A percentile compares a stretch with the other conserved stretches of the same genome.
Conservation (phyloP, 129 eudicot species). For the Tagetes patula region DNA sequence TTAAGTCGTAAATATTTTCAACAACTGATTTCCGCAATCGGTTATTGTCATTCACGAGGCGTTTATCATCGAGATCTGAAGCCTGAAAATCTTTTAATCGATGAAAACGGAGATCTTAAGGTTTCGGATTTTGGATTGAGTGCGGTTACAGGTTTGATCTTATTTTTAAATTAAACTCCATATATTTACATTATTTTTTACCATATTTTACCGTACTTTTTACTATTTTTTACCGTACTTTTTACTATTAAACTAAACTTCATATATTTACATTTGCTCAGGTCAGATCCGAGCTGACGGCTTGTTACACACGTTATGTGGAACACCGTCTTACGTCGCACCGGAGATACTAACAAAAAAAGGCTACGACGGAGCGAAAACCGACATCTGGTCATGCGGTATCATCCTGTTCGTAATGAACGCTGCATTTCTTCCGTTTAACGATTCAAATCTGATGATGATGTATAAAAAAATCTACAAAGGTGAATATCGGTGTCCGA, state of each 20-base stretch:
- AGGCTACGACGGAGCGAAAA: constrained; percentile 71
- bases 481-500: constrained; percentile 71
- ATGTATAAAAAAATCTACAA: constrained; percentile 82
- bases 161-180: no score
- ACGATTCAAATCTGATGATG: constrained; percentile 70
- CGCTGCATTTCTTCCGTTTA: constrained; percentile 73
- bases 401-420: constrained; percentile 61
- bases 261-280: no score
- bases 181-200: no score
- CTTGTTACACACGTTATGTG: constrained; percentile 68
- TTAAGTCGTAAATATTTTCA: constrained; percentile 60
- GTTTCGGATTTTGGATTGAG: constrained; percentile 84
- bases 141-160: constrained; percentile 36
- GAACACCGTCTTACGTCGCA: constrained; percentile 91
- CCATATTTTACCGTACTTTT: no score
- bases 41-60: constrained; percentile 73
- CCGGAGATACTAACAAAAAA: constrained; percentile 70
- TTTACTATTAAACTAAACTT: no score
- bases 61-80: constrained; percentile 78
- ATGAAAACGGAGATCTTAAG: constrained; percentile 68
- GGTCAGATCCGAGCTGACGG: constrained; percentile 54
- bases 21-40: constrained; percentile 77
- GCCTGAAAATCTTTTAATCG: constrained; percentile 72
- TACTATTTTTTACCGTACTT: no score
- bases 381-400: constrained; percentile 87